Evolutionary conservation across 768 basidiomycete species (phyloP).

Genomic region (Serendipita sp.): DNA sequence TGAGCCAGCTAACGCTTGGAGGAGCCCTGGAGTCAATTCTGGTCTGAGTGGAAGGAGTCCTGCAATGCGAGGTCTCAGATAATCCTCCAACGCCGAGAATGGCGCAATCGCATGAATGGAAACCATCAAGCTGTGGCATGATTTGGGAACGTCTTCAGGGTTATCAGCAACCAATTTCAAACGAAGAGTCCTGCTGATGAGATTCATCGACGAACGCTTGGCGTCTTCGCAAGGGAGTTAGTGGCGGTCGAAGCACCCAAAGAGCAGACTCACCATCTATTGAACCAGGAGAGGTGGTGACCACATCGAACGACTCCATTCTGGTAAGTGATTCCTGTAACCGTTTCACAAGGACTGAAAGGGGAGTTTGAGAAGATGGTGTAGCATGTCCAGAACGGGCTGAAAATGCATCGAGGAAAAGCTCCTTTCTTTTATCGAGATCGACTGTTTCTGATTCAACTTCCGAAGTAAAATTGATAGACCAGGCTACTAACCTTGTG

Average conservation of each 20-base stretch:
- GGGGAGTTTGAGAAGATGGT: constrained; percentile 35
- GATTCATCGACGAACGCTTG: constrained; percentile 75
- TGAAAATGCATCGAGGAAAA: constrained; percentile 67
- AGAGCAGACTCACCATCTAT: constrained; percentile 48
- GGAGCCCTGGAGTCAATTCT: constrained; percentile 6
- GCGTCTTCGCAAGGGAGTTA: constrained; percentile 38
- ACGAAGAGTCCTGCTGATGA: constrained; percentile 84
- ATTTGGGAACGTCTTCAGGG: constrained; percentile 75
- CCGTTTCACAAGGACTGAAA: constrained; percentile 79
- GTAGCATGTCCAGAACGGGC: constrained; percentile 29
- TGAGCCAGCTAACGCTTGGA: neutral
- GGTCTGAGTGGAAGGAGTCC: constrained; percentile 36
- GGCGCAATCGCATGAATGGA: constrained; percentile 98
- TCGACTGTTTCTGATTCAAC: constrained; percentile 32
- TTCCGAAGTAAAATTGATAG: neutral
- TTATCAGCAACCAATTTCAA: constrained; percentile 82
- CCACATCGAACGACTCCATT: constrained; percentile 92
- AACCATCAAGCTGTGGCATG: constrained; percentile 66
- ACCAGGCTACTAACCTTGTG: constrained; percentile 39
- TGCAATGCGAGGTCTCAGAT: constrained; percentile 77
- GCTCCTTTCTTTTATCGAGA: constrained; percentile 49
- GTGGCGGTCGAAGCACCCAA: neutral
- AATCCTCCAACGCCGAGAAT: constrained; percentile 93
- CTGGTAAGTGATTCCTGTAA: constrained; percentile 89
- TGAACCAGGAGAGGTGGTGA: constrained; percentile 60